A percentile compares a stretch with the other conserved stretches of the same genome.
Evolutionary conservation across 345 rosid species (phyloP).

Genomic region (Citrus trifoliata): DNA sequence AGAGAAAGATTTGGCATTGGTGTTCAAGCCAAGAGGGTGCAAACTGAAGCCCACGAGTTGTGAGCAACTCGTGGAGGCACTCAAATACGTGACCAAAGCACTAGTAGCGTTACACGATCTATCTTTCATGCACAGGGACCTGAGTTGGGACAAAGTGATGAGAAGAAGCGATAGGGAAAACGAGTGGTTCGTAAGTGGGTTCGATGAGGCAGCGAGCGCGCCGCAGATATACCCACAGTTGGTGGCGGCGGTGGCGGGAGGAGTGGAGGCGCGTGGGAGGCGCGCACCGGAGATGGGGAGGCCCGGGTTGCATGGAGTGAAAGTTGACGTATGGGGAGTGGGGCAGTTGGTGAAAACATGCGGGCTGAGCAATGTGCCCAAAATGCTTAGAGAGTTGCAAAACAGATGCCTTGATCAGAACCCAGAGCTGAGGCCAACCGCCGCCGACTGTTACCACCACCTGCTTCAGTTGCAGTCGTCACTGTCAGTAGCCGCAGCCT

Average conservation of each 20-base stretch:
- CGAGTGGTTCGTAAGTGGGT: conserved; percentile 89
- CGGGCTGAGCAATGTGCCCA: conserved; percentile 59
- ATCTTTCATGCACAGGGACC: conserved; percentile 91
- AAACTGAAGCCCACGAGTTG: conserved; percentile 53
- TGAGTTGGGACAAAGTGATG: conserved; percentile 87
- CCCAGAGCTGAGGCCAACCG: conserved; percentile 92
- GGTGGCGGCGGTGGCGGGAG: not conserved
- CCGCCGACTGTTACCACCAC: conserved; percentile 96
- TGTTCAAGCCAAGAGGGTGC: conserved; percentile 79
- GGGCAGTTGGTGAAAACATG: conserved; percentile 79
- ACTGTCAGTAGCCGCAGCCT: conserved; percentile 30
- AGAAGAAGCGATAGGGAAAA: conserved; percentile 43
- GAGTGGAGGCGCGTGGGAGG: conserved; percentile 44
- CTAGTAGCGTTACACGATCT: conserved; percentile 87
- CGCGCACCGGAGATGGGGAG: conserved; percentile 93
- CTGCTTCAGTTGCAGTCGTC: conserved; percentile 83
- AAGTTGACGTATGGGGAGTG: conserved; percentile 96
- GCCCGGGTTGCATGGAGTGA: conserved; percentile 77
- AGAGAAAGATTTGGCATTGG: conserved; percentile 59
- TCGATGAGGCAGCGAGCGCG: conserved; percentile 70
- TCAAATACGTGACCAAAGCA: conserved; percentile 82
- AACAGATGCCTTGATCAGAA: conserved; percentile 79
- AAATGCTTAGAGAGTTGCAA: conserved; percentile 79
- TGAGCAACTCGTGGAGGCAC: conserved; percentile 77
- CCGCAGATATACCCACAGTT: conserved; percentile 78